Conservation (phyloP, 345 rosid genomes). For the Cochlearia excelsa region DNA sequence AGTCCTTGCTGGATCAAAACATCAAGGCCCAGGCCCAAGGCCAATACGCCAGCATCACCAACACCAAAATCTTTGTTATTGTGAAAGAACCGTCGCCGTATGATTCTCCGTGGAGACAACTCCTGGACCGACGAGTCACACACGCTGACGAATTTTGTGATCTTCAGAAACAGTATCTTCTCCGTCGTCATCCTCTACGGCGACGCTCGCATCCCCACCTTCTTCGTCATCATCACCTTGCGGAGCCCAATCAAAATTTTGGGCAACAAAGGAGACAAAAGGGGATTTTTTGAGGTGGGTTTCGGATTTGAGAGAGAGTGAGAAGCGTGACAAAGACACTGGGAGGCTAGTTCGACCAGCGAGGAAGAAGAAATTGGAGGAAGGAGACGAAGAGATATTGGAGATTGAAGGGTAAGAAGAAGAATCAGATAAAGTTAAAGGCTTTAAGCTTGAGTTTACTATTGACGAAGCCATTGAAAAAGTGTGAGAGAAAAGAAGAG, state of each 20-base stretch:
- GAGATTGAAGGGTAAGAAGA: constrained; percentile 44
- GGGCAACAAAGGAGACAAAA: constrained; percentile 47
- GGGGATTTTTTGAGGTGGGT: constrained; percentile 37
- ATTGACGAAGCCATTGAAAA: constrained; percentile 44
- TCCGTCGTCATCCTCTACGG: too few species aligned
- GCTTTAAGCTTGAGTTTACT: constrained; percentile 42
- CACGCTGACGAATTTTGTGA: too few species aligned
- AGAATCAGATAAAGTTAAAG: constrained; percentile 59
- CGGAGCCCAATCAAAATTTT: constrained; percentile 58
- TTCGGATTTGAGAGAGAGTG: constrained; percentile 39
- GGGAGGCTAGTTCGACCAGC: constrained; percentile 39
- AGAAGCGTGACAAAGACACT: constrained; percentile 34
- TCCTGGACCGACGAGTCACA: too few species aligned
- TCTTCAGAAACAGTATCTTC: too few species aligned
- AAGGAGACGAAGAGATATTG: constrained; percentile 32
- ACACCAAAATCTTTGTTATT: too few species aligned
- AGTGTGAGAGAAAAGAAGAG: constrained; percentile 25
- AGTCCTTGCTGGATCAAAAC: too few species aligned
- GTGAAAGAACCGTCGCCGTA: too few species aligned
- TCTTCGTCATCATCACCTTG: constrained; percentile 41
- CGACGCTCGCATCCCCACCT: constrained; percentile 30
- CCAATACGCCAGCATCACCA: too few species aligned
- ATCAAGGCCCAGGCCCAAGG: too few species aligned
- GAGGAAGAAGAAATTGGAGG: constrained; percentile 37
- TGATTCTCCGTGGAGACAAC: too few species aligned